Conservation (phyloP, 2,329 filamentous ascomycete genomes). For the Alternaria postmessia region DNA sequence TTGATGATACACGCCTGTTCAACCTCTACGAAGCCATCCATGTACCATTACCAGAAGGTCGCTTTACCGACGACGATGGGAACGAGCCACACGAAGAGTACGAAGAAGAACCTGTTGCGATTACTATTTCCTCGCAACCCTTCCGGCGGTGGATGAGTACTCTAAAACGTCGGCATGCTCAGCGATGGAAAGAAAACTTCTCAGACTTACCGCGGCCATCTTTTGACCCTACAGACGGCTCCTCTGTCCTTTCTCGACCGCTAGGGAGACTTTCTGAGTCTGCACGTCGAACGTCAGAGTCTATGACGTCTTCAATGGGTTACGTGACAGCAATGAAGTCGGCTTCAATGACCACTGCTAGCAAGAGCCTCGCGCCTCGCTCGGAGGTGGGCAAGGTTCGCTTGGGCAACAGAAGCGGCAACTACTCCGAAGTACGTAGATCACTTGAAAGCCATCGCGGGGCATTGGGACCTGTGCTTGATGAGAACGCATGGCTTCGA, state of each 20-base stretch:
- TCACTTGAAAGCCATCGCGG: constrained; percentile 66
- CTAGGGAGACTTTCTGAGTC: constrained; percentile 21
- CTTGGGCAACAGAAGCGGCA: constrained; percentile 67
- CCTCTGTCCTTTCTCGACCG: constrained; percentile 19
- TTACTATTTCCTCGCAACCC: constrained; percentile 48
- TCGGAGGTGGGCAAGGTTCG: constrained; percentile 63
- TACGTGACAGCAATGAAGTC: constrained; percentile 85
- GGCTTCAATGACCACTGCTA: constrained; percentile 78
- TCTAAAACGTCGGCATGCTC: constrained; percentile 65
- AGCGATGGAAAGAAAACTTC: constrained; percentile 48
- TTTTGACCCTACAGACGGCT: constrained; percentile 38
- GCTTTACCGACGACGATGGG: constrained; percentile 30
- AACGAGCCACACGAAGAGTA: constrained; percentile 16
- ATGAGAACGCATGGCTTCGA: constrained; percentile 75
- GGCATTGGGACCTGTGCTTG: constrained; percentile 59
- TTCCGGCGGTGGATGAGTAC: constrained; percentile 79
- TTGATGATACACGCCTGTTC: constrained; percentile 34
- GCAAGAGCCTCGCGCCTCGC: constrained; percentile 71
- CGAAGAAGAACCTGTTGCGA: not conserved
- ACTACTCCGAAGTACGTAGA: constrained; percentile 67
- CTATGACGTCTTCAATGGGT: constrained; percentile 77
- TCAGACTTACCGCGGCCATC: constrained; percentile 47
- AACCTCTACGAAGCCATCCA: constrained; percentile 45
- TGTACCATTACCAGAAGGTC: constrained; percentile 36
- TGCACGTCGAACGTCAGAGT: constrained; percentile 55